Evolutionary conservation across 305 asterid genomes (phyloP).

Genomic region (Fraxinus latifolia): DNA sequence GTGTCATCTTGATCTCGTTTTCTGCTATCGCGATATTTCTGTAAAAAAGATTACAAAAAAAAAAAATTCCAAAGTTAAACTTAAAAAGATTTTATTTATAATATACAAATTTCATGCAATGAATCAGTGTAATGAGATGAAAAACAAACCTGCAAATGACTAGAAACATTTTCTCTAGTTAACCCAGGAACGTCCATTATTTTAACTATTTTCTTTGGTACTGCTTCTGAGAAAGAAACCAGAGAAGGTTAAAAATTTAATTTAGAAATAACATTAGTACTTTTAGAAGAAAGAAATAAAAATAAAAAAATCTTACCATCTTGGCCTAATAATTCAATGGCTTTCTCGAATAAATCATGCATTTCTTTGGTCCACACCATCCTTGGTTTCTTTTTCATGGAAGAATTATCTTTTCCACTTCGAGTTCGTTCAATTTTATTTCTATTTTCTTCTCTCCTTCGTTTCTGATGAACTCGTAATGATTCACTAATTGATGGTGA

Average conservation of each 20-base stretch:
- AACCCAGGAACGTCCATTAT: conserved; percentile 62
- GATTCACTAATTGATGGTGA: conserved; percentile 22
- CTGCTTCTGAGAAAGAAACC: conserved; percentile 43
- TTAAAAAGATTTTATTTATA: too few relatives aligned
- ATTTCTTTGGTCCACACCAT: conserved; percentile 60
- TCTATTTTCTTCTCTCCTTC: conserved; percentile 24
- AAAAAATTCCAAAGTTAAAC: neutral
- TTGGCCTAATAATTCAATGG: conserved; percentile 43
- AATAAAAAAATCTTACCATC: conserved; percentile 43
- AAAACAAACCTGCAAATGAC: conserved; percentile 70
- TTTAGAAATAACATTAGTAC: neutral
- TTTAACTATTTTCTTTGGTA: conserved; percentile 73
- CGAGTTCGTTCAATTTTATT: conserved; percentile 17
- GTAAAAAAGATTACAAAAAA: conserved; percentile 25
- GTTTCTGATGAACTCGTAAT: neutral
- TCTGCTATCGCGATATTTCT: conserved; percentile 59
- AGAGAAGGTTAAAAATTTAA: neutral
- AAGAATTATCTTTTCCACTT: conserved; percentile 28
- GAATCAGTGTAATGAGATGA: neutral
- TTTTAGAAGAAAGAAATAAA: neutral
- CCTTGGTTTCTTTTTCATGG: conserved; percentile 46
- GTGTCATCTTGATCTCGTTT: conserved; percentile 41
- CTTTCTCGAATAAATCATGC: conserved; percentile 61
- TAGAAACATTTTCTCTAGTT: conserved; percentile 75
- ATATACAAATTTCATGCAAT: neutral